Conservation (phyloP, 1,139 yeast species). For the Saccharomyces hybrid region DNA sequence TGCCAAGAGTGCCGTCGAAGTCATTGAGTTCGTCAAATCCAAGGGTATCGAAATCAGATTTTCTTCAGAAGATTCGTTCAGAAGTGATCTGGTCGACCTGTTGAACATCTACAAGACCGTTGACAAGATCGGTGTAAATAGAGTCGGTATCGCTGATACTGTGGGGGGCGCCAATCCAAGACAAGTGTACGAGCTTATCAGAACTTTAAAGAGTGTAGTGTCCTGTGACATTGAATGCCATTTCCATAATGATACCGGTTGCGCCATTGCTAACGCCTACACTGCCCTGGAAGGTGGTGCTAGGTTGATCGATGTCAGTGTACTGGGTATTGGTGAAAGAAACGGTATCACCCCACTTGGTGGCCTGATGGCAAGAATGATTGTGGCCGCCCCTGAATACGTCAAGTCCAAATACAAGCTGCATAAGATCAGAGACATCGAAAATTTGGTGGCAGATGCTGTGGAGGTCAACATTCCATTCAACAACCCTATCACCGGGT, state of each 20-base stretch:
- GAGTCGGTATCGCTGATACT: constrained; percentile 98
- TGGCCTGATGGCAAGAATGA: constrained; percentile 98
- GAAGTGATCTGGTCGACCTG: constrained; percentile 92
- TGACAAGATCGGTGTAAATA: constrained; percentile 93
- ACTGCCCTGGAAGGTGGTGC: constrained; percentile 98
- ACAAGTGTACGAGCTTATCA: constrained; percentile 93
- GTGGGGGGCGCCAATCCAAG: constrained; percentile 99
- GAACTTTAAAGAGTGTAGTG: constrained; percentile 87
- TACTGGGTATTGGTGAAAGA: constrained; percentile 97
- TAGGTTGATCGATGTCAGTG: constrained; percentile 86
- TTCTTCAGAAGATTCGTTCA: constrained; percentile 94
- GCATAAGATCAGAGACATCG: constrained; percentile 91
- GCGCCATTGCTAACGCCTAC: constrained; percentile 97
- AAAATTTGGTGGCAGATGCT: constrained; percentile 92
- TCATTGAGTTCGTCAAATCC: constrained; percentile 92
- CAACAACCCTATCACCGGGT: constrained; percentile 97
- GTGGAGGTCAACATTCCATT: constrained; percentile 96
- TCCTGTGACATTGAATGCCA: constrained; percentile 97
- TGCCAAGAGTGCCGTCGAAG: constrained; percentile 93
- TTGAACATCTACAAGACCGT: constrained; percentile 94
- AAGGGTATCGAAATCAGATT: constrained; percentile 96
- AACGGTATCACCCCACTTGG: constrained; percentile 97
- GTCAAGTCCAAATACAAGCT: constrained; percentile 90
- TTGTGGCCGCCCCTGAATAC: constrained; percentile 95
- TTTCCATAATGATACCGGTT: constrained; percentile 98